Evolutionary conservation across 208 protist species (phyloP), one percentile per base, ranked within the genome.

Genomic region (Leptomonas pyrrhocoris): DNA sequence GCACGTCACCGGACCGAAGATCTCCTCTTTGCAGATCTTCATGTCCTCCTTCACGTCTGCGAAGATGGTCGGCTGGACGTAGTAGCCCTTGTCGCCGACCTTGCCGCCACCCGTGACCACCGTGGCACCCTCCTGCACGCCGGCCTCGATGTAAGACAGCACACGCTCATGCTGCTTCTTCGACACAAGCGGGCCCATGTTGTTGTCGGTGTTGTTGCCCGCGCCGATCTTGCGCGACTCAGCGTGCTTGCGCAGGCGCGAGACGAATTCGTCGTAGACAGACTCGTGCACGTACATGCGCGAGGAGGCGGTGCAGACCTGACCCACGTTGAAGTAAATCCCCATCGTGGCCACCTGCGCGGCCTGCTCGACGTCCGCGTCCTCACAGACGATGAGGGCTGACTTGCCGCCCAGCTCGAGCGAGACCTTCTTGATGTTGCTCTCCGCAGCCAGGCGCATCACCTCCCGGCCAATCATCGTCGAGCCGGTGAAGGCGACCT

Each of bases 401-500:
- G 84, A 94, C 83, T 98, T 98, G 63, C 95, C 95, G 55, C 95
- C 95, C 0, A 98, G 72, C 77, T 98, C 94, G 1, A 97, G 71
- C 31, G 88, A 92, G 2, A 94, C 80, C 65, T 77, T 76, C 76
- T 94, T 96, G 53, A 94, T 66, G 74, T 94, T 96, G 66, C 67
- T 84, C 60, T 85, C 63, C n/a, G 79, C 81, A 8, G 87, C 71
- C 73, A 81, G 54, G 27, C 62, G 68, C 79, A 93, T 83, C 25
- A 97, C 87, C 50, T 90, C 60, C 28, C 86, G 68, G 38, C 91
- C 94, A 21, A 96, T 73, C 46, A 78, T 27, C 13, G 86, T 95
- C 53, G 86, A 94, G 23, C 94, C 94, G 46, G 94, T 97, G 76
- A 98, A 97, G 67, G 89, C 84, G 51, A 97, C 70, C 76, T 97